Conservation (phyloP, 345 rosid genomes). For the Diplotaxis tenuifolia region DNA sequence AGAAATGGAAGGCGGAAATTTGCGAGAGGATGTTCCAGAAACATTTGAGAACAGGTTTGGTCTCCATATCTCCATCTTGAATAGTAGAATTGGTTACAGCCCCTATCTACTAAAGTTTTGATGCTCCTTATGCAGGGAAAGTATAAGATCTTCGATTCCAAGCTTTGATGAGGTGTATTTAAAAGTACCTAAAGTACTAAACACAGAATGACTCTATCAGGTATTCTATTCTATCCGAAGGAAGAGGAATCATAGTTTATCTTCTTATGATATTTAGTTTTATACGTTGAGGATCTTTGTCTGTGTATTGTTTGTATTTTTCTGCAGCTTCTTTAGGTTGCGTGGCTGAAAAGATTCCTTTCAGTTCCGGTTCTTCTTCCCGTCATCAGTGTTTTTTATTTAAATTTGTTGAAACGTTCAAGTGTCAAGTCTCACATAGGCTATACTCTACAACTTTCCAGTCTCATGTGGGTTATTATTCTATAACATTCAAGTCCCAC, state of each 20-base stretch:
- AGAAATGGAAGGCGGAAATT: constrained; percentile 66
- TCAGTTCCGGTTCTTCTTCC: constrained; percentile 2
- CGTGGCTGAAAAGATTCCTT: background rate
- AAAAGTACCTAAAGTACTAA: constrained; percentile 57
- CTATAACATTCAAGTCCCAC: background rate
- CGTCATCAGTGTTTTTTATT: background rate
- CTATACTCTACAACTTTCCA: background rate
- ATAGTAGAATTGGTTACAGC: background rate
- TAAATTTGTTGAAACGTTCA: no score
- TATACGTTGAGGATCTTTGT: background rate
- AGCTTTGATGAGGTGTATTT: constrained; percentile 61
- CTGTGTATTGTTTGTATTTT: background rate
- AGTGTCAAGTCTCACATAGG: background rate
- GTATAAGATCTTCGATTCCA: constrained; percentile 60
- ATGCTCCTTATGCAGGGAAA: constrained; percentile 44
- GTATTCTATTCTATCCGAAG: constrained; percentile 20
- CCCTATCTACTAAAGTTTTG: background rate
- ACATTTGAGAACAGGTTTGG: constrained; percentile 60
- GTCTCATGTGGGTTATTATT: background rate
- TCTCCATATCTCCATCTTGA: background rate
- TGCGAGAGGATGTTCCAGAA: constrained; percentile 71
- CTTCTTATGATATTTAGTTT: background rate
- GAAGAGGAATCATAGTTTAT: no score
- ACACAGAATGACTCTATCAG: constrained; percentile 51
- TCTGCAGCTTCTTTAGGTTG: constrained; percentile 22